phyloP scores from a whole-genome alignment of 441 rosid species.

The Populus hybrid region DNA sequence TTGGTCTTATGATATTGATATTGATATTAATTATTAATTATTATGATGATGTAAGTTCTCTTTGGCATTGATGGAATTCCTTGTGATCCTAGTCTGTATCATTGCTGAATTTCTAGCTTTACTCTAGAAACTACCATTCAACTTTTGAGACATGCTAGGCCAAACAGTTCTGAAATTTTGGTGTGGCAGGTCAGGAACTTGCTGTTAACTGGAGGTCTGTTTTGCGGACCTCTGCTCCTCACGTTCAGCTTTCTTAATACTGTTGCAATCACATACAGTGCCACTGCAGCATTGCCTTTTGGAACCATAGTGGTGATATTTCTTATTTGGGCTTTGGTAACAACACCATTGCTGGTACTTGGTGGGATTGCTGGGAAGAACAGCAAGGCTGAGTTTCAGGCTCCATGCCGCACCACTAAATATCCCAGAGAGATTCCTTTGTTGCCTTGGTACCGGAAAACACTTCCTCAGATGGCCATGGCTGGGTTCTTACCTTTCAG shows the following conservation, averaged over 20 bases:
- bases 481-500: constrained; percentile 75
- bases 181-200: constrained; percentile 62
- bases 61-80: background rate
- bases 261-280: constrained; percentile 59
- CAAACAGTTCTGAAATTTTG: background rate
- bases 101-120: background rate
- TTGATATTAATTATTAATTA: background rate
- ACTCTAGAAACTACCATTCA: background rate
- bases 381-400: constrained; percentile 80
- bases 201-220: constrained; percentile 65
- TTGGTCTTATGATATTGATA: background rate
- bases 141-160: background rate
- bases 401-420: constrained; percentile 73
- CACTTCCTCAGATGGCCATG: constrained; percentile 78
- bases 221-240: constrained; percentile 71
- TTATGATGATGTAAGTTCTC: background rate
- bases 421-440: constrained; percentile 68
- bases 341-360: constrained; percentile 67
- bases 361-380: constrained; percentile 89
- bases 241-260: constrained; percentile 74
- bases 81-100: background rate
- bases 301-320: constrained; percentile 70
- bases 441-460: constrained; percentile 69
- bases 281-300: constrained; percentile 67
- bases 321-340: constrained; percentile 71